Conservation (phyloP, 1,139 yeast genomes). For the Meyerozyma elateridarum region DNA sequence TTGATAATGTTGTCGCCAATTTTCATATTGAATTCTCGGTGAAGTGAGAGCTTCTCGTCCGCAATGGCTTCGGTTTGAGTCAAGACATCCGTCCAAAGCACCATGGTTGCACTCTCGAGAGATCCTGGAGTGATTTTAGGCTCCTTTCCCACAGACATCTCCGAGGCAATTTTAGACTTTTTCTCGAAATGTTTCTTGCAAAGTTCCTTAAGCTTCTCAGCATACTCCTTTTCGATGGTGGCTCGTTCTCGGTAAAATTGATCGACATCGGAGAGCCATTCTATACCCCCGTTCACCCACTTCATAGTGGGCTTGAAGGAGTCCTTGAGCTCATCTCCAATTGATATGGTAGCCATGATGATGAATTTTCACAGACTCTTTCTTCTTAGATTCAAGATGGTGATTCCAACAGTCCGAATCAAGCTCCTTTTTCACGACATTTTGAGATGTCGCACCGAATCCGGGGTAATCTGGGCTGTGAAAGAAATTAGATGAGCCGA, state of each 20-base stretch:
- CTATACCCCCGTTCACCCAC: constrained; percentile 72
- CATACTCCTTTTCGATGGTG: constrained; percentile 74
- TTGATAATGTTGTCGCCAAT: constrained; percentile 60
- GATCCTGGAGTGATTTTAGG: constrained; percentile 96
- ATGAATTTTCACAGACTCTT: not conserved
- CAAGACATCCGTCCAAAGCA: constrained; percentile 89
- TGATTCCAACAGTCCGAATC: not conserved
- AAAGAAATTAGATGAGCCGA: too few species aligned
- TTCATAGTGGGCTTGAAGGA: constrained; percentile 69
- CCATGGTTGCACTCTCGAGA: constrained; percentile 83
- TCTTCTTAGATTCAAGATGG: not conserved
- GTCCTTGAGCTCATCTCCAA: constrained; percentile 75
- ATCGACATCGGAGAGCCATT: constrained; percentile 75
- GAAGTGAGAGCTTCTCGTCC: constrained; percentile 56
- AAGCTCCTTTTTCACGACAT: not conserved
- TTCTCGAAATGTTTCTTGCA: constrained; percentile 69
- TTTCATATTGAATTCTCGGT: constrained; percentile 58
- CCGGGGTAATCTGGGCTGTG: constrained; percentile 1
- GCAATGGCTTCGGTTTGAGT: constrained; percentile 82
- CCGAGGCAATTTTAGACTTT: constrained; percentile 65
- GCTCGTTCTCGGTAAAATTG: constrained; percentile 83
- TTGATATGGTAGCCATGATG: constrained; percentile 13
- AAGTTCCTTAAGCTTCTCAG: constrained; percentile 60
- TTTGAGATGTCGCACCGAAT: constrained; percentile 2
- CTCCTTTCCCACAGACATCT: constrained; percentile 81